Percentiles rank a stretch among this genome's conserved stretches.
Conservation (phyloP, 169 alveolate genomes). For the Cryptosporidium sp. region DNA sequence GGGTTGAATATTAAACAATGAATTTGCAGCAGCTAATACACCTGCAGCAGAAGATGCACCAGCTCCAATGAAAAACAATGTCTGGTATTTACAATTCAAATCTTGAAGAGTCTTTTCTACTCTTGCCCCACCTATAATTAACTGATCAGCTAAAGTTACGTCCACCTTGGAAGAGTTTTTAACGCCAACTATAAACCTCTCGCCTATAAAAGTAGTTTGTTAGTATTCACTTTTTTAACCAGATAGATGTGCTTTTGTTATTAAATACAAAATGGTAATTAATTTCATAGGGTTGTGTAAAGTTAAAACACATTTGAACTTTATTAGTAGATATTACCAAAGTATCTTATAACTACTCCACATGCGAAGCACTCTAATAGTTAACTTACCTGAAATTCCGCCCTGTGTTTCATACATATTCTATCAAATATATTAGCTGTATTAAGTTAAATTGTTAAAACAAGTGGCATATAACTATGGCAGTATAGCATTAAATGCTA, state of each 20-base stretch:
- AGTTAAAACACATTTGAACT: no score
- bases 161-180: constrained; percentile 40
- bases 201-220: constrained; percentile 3
- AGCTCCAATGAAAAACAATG: constrained; percentile 87
- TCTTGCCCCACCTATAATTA: constrained; percentile 90
- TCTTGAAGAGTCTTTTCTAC: constrained; percentile 89
- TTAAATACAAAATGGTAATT: neutral
- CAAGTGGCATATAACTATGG: neutral
- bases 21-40: constrained; percentile 80
- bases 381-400: constrained; percentile 22
- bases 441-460: neutral
- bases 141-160: constrained; percentile 79
- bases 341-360: neutral
- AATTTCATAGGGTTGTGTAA: neutral
- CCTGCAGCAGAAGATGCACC: constrained; percentile 85
- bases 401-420: constrained; percentile 39
- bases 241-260: neutral
- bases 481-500: no score
- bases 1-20: constrained; percentile 81
- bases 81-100: constrained; percentile 88
- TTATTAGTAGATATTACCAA: neutral
- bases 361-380: neutral
- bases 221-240: neutral
- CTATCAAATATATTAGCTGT: neutral
- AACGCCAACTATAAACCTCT: constrained; percentile 61